Evolutionary conservation across 176 grass and related monocot genomes (phyloP).

Genomic region (Canna indica): DNA sequence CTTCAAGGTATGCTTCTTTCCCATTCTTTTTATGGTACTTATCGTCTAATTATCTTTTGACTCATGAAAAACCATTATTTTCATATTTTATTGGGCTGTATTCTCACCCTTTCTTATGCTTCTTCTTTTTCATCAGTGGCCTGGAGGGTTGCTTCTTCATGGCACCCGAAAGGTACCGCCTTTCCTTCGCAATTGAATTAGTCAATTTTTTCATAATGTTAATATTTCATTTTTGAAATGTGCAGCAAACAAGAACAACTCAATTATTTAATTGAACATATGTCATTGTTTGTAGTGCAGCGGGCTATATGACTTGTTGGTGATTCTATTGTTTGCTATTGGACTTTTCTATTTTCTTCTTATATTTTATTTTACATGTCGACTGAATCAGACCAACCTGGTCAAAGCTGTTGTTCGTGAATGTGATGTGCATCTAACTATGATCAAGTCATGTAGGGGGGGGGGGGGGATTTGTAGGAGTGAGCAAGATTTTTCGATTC

Average conservation of each 20-base stretch:
- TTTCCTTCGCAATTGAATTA: not conserved
- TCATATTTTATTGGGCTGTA: too few species aligned
- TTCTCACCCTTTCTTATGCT: too few species aligned
- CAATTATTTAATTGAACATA: not conserved
- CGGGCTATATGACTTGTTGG: not conserved
- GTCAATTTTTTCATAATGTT: not conserved
- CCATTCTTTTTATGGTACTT: not conserved
- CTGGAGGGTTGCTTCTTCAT: slow-evolving; percentile 82
- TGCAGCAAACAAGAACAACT: not conserved
- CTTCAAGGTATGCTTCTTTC: slow-evolving; percentile 35
- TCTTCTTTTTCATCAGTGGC: slow-evolving; percentile 40
- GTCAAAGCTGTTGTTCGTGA: slow-evolving; percentile 69
- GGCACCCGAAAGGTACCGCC: slow-evolving; percentile 81
- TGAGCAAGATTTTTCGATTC: too few species aligned
- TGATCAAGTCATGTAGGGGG: slow-evolving; percentile 61
- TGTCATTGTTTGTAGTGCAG: not conserved
- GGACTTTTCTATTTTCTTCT: not conserved
- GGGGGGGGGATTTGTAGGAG: too few species aligned
- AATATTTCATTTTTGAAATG: not conserved
- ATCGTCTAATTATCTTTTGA: not conserved
- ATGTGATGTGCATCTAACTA: slow-evolving; percentile 55
- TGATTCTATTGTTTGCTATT: not conserved
- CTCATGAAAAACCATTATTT: too few species aligned
- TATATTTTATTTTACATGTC: not conserved
- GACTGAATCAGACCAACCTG: slow-evolving; percentile 61